These are phyloP conservation scores for Xerocomellus chrysenteron DNA, from an alignment of 768 basidiomycete genomes.

Conservation along the genomic window DNA sequence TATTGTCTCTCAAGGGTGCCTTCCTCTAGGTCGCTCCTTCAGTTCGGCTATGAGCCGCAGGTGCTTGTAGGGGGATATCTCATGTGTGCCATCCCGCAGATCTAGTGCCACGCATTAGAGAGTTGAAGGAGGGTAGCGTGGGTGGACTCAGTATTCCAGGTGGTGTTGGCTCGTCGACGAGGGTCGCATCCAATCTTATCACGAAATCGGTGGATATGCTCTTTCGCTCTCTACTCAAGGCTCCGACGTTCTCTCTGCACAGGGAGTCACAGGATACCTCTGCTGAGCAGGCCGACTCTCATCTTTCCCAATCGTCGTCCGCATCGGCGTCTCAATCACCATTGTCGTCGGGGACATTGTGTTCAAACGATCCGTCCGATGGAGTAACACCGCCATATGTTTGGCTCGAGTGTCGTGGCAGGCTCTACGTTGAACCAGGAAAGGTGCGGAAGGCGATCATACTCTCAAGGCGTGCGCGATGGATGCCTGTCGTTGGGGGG, in stretches of 20 bases:
- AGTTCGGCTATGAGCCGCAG: slow-evolving; percentile 69
- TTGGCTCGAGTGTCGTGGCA: slow-evolving; percentile 91
- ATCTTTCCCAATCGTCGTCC: slow-evolving; percentile 2
- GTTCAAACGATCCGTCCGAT: slow-evolving; percentile 1
- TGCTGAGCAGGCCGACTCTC: too few species aligned
- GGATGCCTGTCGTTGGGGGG: slow-evolving; percentile 60
- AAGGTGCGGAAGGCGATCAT: slow-evolving; percentile 95
- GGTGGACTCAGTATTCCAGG: slow-evolving; percentile 17
- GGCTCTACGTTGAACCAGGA: slow-evolving; percentile 87
- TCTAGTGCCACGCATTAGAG: slow-evolving; percentile 85
- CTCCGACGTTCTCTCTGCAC: slow-evolving; percentile 2
- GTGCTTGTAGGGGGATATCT: slow-evolving; percentile 76
- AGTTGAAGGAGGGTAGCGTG: slow-evolving; percentile 68
- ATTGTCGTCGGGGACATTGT: neutral
- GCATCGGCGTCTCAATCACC: neutral
- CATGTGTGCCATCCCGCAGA: slow-evolving; percentile 90
- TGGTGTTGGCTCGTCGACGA: slow-evolving; percentile 16
- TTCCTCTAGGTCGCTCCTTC: slow-evolving; percentile 92
- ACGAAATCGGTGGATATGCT: slow-evolving; percentile 77
- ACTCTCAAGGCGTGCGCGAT: slow-evolving; percentile 73
- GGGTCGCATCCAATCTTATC: slow-evolving; percentile 2
- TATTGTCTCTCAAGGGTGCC: slow-evolving; percentile 86
- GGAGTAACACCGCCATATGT: slow-evolving; percentile 48
- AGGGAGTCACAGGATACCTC: neutral
- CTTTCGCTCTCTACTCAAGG: slow-evolving; percentile 76